Evolutionary conservation across 139 green algal species (phyloP), one percentile per base, ranked within the genome.

Genomic region (Zygnema cylindricum): DNA sequence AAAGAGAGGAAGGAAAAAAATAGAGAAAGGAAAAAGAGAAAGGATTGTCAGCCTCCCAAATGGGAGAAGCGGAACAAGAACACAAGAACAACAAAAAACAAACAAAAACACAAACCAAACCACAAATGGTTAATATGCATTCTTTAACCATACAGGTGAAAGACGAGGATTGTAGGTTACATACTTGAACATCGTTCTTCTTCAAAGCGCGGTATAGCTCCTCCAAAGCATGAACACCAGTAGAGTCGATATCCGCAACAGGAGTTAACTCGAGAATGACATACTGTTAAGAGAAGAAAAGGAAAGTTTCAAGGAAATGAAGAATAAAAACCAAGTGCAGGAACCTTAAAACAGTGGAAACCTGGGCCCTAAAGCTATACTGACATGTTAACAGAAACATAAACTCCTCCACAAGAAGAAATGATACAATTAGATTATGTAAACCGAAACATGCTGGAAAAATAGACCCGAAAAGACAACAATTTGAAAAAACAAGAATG

Each of bases 181-280:
- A 11, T 16, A 84, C 77, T 33, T 84, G 77, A 2, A 84, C 77
- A 55, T 63, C 3, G 2, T 25, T 35, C 36, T 16, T 43, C 35
- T 89, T 69, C 7, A 86, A 33, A 21, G 69, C 75, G 2, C 3
- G 21, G 77, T 90, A 33, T n/a, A 91, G 86, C 7, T 91, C 86
- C 41, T 86, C 43, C 23, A 91, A 82, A 0, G 54, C 76, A 89
- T 96, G 92, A 30, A 95, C 82, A 33, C 92, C 95, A 0, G 90
- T 96, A n/a, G 93, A 92, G 86, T 98, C 96, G 11, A 98, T 92
- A 84, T 97, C 93, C 21, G 87, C 76, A 1, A 96, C 94, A 0
- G 95, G 94, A 0, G 93, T 95, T 32, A 98, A 90, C 87, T 97
- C 95, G 41, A 98, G 40, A 38, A 98, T 92, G 35, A 97, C 92